Percentiles rank a stretch among this genome's conserved stretches.
phyloP scores from a whole-genome alignment of 257 asterid species.

The Scutellaria galericulata region DNA sequence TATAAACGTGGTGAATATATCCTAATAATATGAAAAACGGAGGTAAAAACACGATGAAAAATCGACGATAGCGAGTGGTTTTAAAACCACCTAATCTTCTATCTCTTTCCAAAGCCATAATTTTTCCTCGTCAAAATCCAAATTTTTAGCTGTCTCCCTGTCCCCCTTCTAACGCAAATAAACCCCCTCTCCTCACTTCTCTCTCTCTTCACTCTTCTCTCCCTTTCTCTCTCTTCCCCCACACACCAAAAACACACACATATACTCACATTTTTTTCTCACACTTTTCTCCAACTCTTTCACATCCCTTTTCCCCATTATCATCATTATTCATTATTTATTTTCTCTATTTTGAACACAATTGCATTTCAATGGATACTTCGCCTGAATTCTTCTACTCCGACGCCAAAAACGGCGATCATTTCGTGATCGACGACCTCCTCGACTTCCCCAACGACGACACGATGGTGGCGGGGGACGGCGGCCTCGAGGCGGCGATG shows the following conservation, averaged over 20 bases:
- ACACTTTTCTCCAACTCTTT: background rate
- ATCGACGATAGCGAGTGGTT: too few relatives aligned
- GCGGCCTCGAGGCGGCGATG: conserved; percentile 35
- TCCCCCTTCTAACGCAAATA: conserved; percentile 74
- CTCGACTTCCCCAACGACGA: conserved; percentile 76
- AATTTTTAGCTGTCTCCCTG: conserved; percentile 54
- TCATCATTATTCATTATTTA: background rate
- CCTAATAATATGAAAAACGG: background rate
- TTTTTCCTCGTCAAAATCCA: conserved; percentile 68
- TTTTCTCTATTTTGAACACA: background rate
- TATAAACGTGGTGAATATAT: too few relatives aligned
- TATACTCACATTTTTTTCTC: background rate
- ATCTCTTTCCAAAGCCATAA: conserved; percentile 50
- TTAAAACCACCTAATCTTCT: conserved; percentile 36
- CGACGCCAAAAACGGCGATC: conserved; percentile 57
- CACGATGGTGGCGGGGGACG: conserved; percentile 32
- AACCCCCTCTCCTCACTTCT: conserved; percentile 58
- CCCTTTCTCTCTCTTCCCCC: conserved; percentile 24
- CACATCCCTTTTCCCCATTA: background rate
- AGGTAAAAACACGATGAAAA: background rate
- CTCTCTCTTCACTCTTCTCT: conserved; percentile 25
- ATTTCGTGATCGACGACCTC: conserved; percentile 79
- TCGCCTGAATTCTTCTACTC: conserved; percentile 56
- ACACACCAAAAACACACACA: background rate
- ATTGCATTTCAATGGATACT: conserved; percentile 32